Conservation (phyloP, 1,284 basidiomycete genomes). For the Rhodofomes roseus region DNA sequence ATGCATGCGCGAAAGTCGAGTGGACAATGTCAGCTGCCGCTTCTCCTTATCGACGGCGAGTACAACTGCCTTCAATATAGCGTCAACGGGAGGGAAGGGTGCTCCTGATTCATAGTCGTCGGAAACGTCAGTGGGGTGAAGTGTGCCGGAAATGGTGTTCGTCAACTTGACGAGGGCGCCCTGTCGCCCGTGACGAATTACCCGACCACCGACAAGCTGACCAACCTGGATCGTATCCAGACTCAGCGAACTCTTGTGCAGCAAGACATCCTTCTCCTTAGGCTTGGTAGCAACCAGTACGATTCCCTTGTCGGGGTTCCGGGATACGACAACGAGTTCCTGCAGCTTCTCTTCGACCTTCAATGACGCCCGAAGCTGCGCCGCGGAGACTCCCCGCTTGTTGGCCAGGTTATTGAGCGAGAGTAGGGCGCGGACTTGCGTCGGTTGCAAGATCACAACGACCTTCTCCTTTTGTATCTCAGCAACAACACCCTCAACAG, state of each 20-base stretch:
- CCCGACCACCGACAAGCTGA: constrained; percentile 74
- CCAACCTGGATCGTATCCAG: constrained; percentile 69
- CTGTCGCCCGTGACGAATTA: constrained; percentile 62
- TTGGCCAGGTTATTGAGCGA: constrained; percentile 90
- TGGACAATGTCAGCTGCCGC: constrained; percentile 75
- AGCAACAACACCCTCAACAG: constrained; percentile 64
- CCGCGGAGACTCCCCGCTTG: constrained; percentile 60
- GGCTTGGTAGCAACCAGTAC: constrained; percentile 82
- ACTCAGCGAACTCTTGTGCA: constrained; percentile 51
- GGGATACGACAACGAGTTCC: constrained; percentile 86
- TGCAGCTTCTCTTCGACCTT: constrained; percentile 73
- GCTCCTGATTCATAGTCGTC: constrained; percentile 72
- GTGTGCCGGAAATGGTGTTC: constrained; percentile 62
- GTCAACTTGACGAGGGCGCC: constrained; percentile 78
- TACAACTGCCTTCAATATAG: constrained; percentile 68
- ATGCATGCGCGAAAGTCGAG: constrained; percentile 67
- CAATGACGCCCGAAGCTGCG: constrained; percentile 68
- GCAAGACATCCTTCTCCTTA: constrained; percentile 43
- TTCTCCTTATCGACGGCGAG: constrained; percentile 63
- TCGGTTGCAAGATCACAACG: constrained; percentile 70
- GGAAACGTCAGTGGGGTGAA: constrained; percentile 78
- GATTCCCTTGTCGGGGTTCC: constrained; percentile 83
- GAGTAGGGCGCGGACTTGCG: constrained; percentile 75
- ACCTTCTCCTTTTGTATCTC: constrained; percentile 87
- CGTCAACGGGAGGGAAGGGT: constrained; percentile 61